Base-by-base conservation (phyloP, 257 asterid species). In the Solanum infundibuliforme region DNA sequence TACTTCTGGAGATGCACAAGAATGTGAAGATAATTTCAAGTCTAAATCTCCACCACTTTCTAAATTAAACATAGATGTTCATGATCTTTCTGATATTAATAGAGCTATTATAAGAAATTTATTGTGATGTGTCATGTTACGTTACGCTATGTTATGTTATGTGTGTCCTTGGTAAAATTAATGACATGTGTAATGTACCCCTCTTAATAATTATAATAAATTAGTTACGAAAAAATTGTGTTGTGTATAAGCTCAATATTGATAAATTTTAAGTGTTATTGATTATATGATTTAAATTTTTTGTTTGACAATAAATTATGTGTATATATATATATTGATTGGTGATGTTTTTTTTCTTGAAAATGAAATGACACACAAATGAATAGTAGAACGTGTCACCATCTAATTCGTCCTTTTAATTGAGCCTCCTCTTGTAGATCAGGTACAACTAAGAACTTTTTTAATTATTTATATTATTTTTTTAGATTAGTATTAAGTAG, bases 1-100 rank as follows among this genome's bases (percentile, higher is more conserved):
- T 83, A 55, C 92, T 25, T 77, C 91, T 8, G 77, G 62, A 5
- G 87, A 43, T 52, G 90, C 90, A 83, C 89, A 87, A 81, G 29
- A 38, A 14, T 90, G 91, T 84, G 90, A 90, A 48, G 60, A 11
- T 3, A 48, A 58, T 76, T 90, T 90, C 35, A 52, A 87, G 21
- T 7, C 66, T 1, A 39, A 84, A 11, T 35, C 39, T 35, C 68
- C 87, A 8, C 91, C 89, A 4, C 21, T 90, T 41, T 10, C 87
- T 27, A 29, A 65, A n/a, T 34, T 69, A 7, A 90, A 88, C 18
- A 7, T 41, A 13, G 58, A 86, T 5, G 87, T 93, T 46, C 94
- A 87, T 72, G 91, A 93, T 7, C 90, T 93, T 25, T 93, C 94
- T 25, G 87, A 41, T 36, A 89, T 93, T 31, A 94, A 93, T 32